Base-by-base conservation (phyloP, 2,329 filamentous ascomycete species). In the Paecilomyces formosus region DNA sequence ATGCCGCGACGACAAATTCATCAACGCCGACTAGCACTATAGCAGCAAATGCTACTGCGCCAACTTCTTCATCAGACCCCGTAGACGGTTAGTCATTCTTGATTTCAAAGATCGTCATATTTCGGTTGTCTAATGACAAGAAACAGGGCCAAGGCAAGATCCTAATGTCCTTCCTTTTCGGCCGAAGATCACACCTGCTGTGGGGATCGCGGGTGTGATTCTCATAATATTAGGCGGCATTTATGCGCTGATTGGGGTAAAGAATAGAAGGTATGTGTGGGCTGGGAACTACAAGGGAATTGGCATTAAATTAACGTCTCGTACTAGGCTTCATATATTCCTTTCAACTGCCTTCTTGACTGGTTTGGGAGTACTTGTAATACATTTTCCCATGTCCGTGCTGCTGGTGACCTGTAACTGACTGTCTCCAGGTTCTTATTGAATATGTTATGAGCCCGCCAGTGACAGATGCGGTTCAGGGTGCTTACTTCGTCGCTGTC, bases 371-470 rank as follows among this genome's bases (percentile, higher is more conserved):
- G 86, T 94, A 12, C 85, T 88, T 13, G 9, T 58, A 31, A 9
- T 54, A 50, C 35, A 3, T 45, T 13, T 26, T 28, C 30, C 13
- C 6, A 12, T 22, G 8, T 5, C 18, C 18, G 11, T 31, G 11
- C 30, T 31, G 24, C 24, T 26, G 21, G 28, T 54, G 31, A 49
- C 57, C 54, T 57, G 39, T 57, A 30, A 26, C 57, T 58, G 39
- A 59, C 51, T 24, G 39, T 51, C 54, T n/a, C 0, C 53, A 77
- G 69, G 78, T 96, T 2, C 79, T 97, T 22, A 90, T 97, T 57
- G 74, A 96, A 52, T 97, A 97, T 70, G 87, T 97, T 45, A 94
- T 95, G 88, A 87, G 82, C 57, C 83, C 87, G 0, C 91, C 92
- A 0, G 83, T 96, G 45, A 85, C 81, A 60, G 78, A 89, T 70